Percentiles rank a stretch among this genome's conserved stretches.
These are phyloP conservation scores for Xylaria sp. DNA, from an alignment of 2,329 filamentous ascomycete genomes.

Conservation along the genomic window DNA sequence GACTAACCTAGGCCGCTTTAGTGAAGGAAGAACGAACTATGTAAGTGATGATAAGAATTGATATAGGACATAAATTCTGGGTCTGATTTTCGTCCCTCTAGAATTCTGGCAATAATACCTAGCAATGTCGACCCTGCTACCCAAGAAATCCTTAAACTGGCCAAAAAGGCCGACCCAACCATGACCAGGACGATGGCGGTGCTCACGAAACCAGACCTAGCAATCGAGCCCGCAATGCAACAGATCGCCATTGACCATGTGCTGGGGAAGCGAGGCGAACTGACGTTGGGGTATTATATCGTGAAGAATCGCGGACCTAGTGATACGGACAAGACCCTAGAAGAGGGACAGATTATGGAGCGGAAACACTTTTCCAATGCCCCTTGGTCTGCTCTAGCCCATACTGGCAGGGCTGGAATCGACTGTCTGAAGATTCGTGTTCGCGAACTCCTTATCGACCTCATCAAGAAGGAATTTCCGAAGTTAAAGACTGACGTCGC, in stretches of 20 bases:
- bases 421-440: slow-evolving; percentile 45
- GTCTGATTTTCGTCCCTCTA: slow-evolving; percentile 10
- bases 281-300: slow-evolving; percentile 55
- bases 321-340: slow-evolving; percentile 42
- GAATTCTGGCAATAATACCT: slow-evolving; percentile 43
- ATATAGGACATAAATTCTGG: not conserved
- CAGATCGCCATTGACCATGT: slow-evolving; percentile 50
- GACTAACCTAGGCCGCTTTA: not conserved
- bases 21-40: slow-evolving; percentile 48
- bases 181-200: slow-evolving; percentile 42
- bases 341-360: slow-evolving; percentile 44
- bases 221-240: slow-evolving; percentile 48
- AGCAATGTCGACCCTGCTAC: slow-evolving; percentile 48
- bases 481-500: slow-evolving; percentile 36
- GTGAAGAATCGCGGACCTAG: slow-evolving; percentile 56
- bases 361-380: slow-evolving; percentile 44
- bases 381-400: slow-evolving; percentile 43
- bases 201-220: slow-evolving; percentile 60
- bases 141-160: slow-evolving; percentile 47
- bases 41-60: slow-evolving; percentile 30
- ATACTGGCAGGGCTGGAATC: slow-evolving; percentile 33
- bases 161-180: slow-evolving; percentile 40
- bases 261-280: slow-evolving; percentile 45
- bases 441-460: slow-evolving; percentile 45
- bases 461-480: slow-evolving; percentile 46